phyloP scores from a whole-genome alignment of 768 basidiomycete genomes.

The Tulasnella sp. region DNA sequence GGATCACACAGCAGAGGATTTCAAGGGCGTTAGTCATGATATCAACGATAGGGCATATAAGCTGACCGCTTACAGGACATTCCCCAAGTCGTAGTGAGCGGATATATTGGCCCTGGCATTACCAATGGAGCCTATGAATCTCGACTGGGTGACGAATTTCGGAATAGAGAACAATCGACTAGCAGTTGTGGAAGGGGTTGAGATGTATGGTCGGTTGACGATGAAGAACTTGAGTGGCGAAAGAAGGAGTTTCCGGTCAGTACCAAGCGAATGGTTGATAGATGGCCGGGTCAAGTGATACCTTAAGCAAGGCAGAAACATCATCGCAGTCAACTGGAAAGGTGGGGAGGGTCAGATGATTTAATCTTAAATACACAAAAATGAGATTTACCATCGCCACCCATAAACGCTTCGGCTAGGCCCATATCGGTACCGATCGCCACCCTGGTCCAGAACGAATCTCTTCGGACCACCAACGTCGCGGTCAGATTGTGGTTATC shows the following conservation, averaged over 20 bases:
- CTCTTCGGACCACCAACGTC: neutral
- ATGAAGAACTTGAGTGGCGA: neutral
- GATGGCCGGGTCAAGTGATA: neutral
- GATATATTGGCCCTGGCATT: conserved; percentile 1
- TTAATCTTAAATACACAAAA: no score
- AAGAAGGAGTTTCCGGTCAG: neutral
- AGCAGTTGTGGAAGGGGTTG: neutral
- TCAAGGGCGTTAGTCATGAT: no score
- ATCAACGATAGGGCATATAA: no score
- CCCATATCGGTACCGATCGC: neutral
- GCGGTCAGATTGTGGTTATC: neutral
- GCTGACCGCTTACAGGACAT: conserved; percentile 21
- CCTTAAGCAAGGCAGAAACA: neutral
- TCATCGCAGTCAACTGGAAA: neutral
- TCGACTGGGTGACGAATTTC: neutral
- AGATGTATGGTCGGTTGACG: conserved; percentile 11
- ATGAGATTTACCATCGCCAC: neutral
- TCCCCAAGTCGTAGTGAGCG: conserved; percentile 13
- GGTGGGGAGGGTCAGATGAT: no score
- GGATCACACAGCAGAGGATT: no score
- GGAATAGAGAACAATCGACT: neutral
- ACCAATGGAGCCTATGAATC: neutral
- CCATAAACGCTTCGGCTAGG: conserved; percentile 17
- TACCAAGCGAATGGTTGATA: neutral
- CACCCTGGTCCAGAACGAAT: neutral